Evolutionary conservation across 208 protist species (phyloP).

Genomic region (Novymonas esmeraldas): DNA sequence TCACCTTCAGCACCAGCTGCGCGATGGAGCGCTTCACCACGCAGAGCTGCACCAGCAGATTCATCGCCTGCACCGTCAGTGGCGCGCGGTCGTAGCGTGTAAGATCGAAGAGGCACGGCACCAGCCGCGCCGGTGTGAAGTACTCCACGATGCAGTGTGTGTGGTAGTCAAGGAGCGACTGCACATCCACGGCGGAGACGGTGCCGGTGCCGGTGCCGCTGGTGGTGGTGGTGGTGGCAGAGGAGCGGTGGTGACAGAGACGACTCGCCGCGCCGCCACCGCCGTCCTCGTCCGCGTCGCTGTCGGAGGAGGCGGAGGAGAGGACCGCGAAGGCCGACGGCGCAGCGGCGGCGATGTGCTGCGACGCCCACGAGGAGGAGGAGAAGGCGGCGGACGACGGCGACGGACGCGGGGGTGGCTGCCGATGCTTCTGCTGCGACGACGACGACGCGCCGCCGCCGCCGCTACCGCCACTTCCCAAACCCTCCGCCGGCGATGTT

Average conservation of each 20-base stretch:
- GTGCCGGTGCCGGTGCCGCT: no score
- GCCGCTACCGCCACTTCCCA: not conserved
- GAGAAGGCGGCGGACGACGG: no score
- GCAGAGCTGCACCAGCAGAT: slow-evolving; percentile 69
- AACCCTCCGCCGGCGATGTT: no score
- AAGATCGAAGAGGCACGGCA: slow-evolving; percentile 70
- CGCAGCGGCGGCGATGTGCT: not conserved
- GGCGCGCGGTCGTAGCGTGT: slow-evolving; percentile 51
- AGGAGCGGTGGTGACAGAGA: no score
- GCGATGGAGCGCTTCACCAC: slow-evolving; percentile 60
- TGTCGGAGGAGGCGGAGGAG: not conserved
- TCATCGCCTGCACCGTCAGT: slow-evolving; percentile 68
- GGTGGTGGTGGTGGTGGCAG: no score
- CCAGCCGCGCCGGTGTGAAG: slow-evolving; percentile 47
- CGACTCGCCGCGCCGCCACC: no score
- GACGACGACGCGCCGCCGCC: no score
- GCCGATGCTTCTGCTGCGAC: no score
- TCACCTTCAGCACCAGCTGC: slow-evolving; percentile 64
- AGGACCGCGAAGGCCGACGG: slow-evolving; percentile 5
- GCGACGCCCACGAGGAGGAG: slow-evolving; percentile 9
- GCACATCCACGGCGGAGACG: slow-evolving; percentile 36
- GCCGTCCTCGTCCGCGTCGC: slow-evolving; percentile 3
- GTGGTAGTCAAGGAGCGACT: slow-evolving; percentile 47
- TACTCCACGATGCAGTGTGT: slow-evolving; percentile 34
- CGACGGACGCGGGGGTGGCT: no score